phyloP scores from a whole-genome alignment of 306 rosid species.

The Pachyrhizus erosus region DNA sequence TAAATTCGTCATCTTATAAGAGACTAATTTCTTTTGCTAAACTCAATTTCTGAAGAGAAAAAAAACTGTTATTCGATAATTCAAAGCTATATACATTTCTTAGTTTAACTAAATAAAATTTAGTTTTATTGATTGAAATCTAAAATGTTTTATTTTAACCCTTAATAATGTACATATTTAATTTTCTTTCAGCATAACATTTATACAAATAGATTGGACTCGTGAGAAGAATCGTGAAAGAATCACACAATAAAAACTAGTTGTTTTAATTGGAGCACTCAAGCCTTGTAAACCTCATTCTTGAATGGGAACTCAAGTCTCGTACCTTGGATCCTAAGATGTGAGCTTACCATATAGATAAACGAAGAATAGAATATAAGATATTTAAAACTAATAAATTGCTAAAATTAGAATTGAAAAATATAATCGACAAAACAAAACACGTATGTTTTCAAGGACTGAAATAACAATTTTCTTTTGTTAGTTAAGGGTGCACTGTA shows the following conservation, averaged over 20 bases:
- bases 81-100: not conserved
- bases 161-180: not conserved
- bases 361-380: not conserved
- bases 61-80: not conserved
- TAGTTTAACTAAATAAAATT: not conserved
- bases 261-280: not conserved
- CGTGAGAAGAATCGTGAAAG: not conserved
- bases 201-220: not conserved
- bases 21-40: too few relatives aligned
- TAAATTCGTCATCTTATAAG: too few relatives aligned
- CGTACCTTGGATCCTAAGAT: not conserved
- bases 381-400: not conserved
- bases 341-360: not conserved
- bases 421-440: not conserved
- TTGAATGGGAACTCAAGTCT: too few relatives aligned
- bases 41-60: too few relatives aligned
- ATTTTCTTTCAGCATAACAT: not conserved
- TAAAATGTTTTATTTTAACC: not conserved
- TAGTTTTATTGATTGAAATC: not conserved
- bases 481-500: not conserved
- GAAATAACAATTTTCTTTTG: not conserved
- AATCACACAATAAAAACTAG: not conserved
- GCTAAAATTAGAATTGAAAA: not conserved
- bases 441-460: conserved; percentile 21
- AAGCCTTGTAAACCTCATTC: not conserved